Conservation (phyloP, 495 filamentous ascomycete genomes). For the Aspergillus wentii region DNA sequence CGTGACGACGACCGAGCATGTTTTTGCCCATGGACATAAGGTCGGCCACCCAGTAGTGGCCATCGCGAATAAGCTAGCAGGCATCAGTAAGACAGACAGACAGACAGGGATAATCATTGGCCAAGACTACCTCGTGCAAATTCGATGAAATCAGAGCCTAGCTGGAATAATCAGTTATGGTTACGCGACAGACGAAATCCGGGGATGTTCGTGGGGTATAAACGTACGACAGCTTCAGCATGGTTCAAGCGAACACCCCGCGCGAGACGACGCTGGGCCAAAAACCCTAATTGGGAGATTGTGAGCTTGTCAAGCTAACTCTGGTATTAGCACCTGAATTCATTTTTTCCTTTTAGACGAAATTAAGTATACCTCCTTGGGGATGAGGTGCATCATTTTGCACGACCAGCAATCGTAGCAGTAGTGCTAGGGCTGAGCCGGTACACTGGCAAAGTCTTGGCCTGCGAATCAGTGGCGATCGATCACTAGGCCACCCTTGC, state of each 20-base stretch:
- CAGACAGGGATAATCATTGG: too few relatives aligned
- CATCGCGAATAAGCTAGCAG: conserved; percentile 88
- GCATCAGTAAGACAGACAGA: too few relatives aligned
- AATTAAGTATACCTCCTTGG: conserved; percentile 65
- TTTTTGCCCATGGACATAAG: conserved; percentile 88
- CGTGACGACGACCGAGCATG: conserved; percentile 92
- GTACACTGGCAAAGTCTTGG: too few relatives aligned
- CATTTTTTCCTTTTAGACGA: background rate
- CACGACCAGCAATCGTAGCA: too few relatives aligned
- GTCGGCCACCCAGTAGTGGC: conserved; percentile 82
- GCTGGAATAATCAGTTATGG: conserved; percentile 1
- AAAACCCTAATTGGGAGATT: conserved; percentile 81
- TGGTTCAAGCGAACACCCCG: conserved; percentile 88
- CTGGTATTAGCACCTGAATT: too few relatives aligned
- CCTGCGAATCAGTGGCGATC: too few relatives aligned
- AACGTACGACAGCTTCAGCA: conserved; percentile 76
- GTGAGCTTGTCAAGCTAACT: conserved; percentile 97
- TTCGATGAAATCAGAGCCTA: conserved; percentile 87
- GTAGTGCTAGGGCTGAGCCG: too few relatives aligned
- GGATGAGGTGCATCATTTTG: conserved; percentile 78
- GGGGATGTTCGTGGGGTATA: too few relatives aligned
- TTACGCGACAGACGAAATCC: too few relatives aligned
- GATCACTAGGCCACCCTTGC: too few relatives aligned
- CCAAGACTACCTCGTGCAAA: conserved; percentile 76
- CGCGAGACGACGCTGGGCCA: conserved; percentile 86